These are phyloP conservation scores for Cyclostephanos invisitatus DNA, from an alignment of 108 stramenopile genomes.

Conservation along the genomic window DNA sequence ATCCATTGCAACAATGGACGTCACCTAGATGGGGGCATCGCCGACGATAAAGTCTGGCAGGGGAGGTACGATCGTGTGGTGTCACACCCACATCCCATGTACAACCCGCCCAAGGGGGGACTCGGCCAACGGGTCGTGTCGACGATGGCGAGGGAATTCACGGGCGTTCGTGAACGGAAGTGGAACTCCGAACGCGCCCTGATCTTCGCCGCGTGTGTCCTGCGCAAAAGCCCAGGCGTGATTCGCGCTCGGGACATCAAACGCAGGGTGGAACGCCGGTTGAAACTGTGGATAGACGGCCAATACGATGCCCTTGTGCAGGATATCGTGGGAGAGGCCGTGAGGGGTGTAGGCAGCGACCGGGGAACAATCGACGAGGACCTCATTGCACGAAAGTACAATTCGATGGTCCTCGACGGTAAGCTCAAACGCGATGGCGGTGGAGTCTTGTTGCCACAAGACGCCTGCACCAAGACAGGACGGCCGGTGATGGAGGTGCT, in stretches of 20 bases:
- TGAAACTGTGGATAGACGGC: background rate
- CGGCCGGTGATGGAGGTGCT: slow-evolving; percentile 14
- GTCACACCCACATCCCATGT: too few species aligned
- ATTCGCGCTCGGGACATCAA: too few species aligned
- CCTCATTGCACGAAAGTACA: background rate
- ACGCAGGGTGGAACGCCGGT: background rate
- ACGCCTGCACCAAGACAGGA: slow-evolving; percentile 8
- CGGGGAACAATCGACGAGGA: background rate
- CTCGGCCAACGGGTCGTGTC: background rate
- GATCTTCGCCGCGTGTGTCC: background rate
- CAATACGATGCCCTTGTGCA: background rate
- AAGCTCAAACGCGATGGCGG: slow-evolving; percentile 1
- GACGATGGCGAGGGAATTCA: slow-evolving; percentile 1
- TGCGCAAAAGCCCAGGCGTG: slow-evolving; percentile 2
- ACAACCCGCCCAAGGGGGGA: background rate
- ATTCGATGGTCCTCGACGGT: background rate
- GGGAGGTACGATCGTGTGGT: too few species aligned
- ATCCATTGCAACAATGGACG: too few species aligned
- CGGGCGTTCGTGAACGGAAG: slow-evolving; percentile 12
- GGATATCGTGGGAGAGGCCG: background rate
- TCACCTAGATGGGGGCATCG: too few species aligned
- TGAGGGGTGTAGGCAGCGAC: background rate
- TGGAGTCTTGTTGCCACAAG: background rate
- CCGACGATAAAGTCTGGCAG: too few species aligned
- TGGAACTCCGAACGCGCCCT: slow-evolving; percentile 6